phyloP scores from a whole-genome alignment of 1,284 basidiomycete species.

The Nidula niveotomentosa region DNA sequence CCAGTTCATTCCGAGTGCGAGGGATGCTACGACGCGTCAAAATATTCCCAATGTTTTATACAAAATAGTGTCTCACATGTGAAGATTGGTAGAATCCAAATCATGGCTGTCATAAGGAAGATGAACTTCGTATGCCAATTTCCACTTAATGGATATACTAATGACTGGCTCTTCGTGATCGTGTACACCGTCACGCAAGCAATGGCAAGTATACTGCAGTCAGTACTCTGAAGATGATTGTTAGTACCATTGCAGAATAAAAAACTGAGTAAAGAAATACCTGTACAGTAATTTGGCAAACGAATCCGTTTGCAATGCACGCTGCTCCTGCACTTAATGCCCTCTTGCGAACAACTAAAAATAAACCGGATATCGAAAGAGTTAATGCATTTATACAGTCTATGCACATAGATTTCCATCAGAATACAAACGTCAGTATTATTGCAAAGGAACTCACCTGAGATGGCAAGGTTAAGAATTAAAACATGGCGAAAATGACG shows the following conservation, averaged over 20 bases:
- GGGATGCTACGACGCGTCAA: not conserved
- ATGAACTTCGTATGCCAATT: not conserved
- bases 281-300: conserved; percentile 7
- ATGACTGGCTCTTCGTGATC: not conserved
- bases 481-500: not conserved
- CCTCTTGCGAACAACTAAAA: not conserved
- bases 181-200: conserved; percentile 1
- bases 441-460: not conserved
- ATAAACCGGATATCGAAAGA: conserved; percentile 2
- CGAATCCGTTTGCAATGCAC: conserved; percentile 4
- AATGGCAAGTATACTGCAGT: conserved; percentile 4
- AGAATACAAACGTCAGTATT: not conserved
- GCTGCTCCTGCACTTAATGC: not conserved
- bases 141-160: not conserved
- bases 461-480: not conserved
- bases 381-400: conserved; percentile 6
- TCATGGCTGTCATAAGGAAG: not conserved
- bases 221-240: not conserved
- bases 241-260: not conserved
- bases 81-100: not conserved
- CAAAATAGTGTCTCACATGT: not conserved
- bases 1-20: conserved; percentile 3
- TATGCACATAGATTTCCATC: too few relatives aligned
- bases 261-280: not conserved
- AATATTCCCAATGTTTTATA: not conserved